Base-by-base conservation (phyloP, 1,139 yeast species). In the Suhomyces terraborum region DNA sequence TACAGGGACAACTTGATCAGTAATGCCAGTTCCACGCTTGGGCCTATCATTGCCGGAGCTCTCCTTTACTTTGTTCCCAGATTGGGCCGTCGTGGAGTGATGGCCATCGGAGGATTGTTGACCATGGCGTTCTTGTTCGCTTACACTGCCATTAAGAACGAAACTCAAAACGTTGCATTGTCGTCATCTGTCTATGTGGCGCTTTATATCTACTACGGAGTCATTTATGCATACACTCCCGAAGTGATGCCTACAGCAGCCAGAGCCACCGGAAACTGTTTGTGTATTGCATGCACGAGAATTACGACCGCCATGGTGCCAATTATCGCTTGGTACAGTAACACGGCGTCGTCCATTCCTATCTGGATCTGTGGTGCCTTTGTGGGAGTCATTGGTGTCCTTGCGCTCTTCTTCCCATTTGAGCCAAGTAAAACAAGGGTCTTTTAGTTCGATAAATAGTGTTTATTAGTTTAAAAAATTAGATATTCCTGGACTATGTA, bases 331-430 rank as follows among this genome's bases (percentile, higher is more conserved):
- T 76, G 69, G 59, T 79, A 56, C 52, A 68, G 75, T 36, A 64
- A 70, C 36, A 63, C 76, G 8, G 46, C 61, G 5, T 64, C 80
- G 5, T 43, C 72, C 9, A 73, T 71, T 24, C 83, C 84, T 2
- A 75, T 79, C 39, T 79, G 78, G 72, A 77, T 78, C n/a, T 73
- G 80, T 59, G 84, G 83, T 22, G 80, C 79, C 1, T 59, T 73
- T 45, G 72, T 74, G 46, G 78, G 79, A 4, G 58, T 58, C 8
- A 55, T 73, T 36, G 77, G 77, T 1, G 35, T 73, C 13, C 46
- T 74, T 13, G 70, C 79, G 1, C 50, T 69, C 30, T 52, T 64
- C 32, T 62, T 77, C 42, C 82, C 82, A 3, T 77, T 64, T 48
- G 82, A 77, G 50, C 80, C 81, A 26, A 45, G 50, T 30, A 50